Percentiles rank a stretch among this genome's conserved stretches.
Evolutionary conservation across 352 stramenopile species (phyloP).

Genomic region (Pythium brachiatum): DNA sequence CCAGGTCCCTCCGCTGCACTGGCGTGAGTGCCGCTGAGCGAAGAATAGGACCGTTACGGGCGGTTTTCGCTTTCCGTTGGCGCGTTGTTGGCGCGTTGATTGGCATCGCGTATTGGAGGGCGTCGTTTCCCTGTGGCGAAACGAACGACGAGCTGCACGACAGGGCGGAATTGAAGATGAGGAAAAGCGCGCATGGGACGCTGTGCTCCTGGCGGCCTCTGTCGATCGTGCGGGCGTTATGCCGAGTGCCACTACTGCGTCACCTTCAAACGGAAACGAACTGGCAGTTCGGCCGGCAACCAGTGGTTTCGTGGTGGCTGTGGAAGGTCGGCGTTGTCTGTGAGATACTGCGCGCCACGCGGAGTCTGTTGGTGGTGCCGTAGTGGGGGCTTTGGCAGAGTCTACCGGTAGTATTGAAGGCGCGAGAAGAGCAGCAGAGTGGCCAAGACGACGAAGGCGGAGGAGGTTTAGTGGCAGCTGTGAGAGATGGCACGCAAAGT

Average conservation of each 20-base stretch:
- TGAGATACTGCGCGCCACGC: background rate
- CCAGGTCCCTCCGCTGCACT: no score
- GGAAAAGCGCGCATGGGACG: background rate
- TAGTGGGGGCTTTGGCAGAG: background rate
- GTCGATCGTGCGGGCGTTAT: background rate
- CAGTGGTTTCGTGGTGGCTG: background rate
- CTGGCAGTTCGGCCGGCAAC: background rate
- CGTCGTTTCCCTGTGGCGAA: background rate
- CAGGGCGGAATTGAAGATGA: background rate
- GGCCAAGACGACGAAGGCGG: background rate
- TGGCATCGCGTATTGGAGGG: background rate
- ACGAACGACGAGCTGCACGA: background rate
- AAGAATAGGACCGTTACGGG: background rate
- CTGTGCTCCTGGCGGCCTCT: background rate
- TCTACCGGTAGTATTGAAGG: background rate
- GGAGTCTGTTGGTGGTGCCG: background rate
- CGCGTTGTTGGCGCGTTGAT: no score
- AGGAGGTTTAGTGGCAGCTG: no score
- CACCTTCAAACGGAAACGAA: background rate
- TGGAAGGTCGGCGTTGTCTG: background rate
- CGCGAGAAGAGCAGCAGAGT: background rate
- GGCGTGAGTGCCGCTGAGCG: no score
- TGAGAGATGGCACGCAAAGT: conserved; percentile 21
- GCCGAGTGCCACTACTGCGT: background rate
- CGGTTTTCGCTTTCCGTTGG: background rate